These are phyloP conservation scores for Fomitopsis pulvina DNA, from an alignment of 768 basidiomycete species.

Conservation along the genomic window DNA sequence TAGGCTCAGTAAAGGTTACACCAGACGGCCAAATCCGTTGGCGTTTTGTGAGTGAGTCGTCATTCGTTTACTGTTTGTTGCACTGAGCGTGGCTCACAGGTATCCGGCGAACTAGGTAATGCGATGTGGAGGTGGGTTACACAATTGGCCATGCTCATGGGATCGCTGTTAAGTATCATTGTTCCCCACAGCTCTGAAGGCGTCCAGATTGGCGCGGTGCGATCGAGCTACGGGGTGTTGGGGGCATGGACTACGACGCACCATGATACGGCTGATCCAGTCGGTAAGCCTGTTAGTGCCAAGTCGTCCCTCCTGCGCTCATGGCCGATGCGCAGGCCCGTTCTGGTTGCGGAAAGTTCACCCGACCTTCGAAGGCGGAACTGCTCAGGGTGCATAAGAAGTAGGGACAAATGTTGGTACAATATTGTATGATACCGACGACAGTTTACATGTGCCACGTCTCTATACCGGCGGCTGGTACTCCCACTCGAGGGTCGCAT, in stretches of 20 bases:
- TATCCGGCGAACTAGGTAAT: constrained; percentile 41
- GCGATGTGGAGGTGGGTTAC: constrained; percentile 53
- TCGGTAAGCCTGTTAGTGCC: constrained; percentile 30
- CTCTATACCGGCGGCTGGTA: no score
- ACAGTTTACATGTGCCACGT: no score
- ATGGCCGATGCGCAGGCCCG: constrained; percentile 16
- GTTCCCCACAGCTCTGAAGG: constrained; percentile 43
- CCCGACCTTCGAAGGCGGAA: neutral
- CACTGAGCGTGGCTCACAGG: constrained; percentile 4
- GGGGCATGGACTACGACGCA: constrained; percentile 46
- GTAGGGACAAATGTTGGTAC: no score
- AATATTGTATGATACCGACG: no score
- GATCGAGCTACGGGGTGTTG: constrained; percentile 53
- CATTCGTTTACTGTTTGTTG: neutral
- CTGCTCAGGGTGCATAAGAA: no score
- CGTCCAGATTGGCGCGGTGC: constrained; percentile 53
- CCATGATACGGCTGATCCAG: constrained; percentile 41
- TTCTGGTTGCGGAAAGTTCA: constrained; percentile 23
- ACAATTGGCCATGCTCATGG: neutral
- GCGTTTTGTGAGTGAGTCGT: constrained; percentile 47
- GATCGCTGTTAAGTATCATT: neutral
- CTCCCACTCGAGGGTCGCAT: no score
- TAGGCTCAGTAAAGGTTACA: constrained; percentile 49
- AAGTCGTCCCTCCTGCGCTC: neutral
- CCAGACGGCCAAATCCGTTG: constrained; percentile 52